Base-by-base conservation (phyloP, 1,139 yeast species). In the Candida sanyaensis region DNA sequence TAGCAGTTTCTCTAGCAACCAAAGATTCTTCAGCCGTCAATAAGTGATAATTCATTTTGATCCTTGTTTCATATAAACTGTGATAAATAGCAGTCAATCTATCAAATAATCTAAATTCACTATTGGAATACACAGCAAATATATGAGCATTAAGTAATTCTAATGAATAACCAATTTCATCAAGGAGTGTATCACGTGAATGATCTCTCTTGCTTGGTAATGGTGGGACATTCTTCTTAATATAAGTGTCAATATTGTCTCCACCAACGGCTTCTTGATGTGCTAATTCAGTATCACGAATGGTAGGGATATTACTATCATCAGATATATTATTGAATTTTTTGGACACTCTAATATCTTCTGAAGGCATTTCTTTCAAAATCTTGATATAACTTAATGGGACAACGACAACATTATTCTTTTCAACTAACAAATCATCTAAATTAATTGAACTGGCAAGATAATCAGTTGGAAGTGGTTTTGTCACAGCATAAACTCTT, bases 381-480 rank as follows among this genome's bases (percentile, higher is more conserved):
- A 75, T 57, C 50, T 68, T 62, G 46, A 81, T 76, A 62, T 78
- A 80, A 43, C 75, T 73, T 60, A 78, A 65, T 0, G 95, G 95
- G 47, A 87, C 76, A n/a, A 86, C 75, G 1, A 75, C 84, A 30
- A 84, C 71, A 27, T 70, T 67, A 42, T 75, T 65, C 45, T 75
- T 76, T 46, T 73, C 68, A 37, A 78, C 83, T 1, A 90, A 89
- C 48, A 86, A 68, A 48, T 80, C 81, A 49, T 84, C 88, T 59
- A 83, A 71, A 54, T 81, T 81, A 34, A 81, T 78, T 2, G 86
- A 76, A 24, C 83, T 80, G 40, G 82, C 77, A 47, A 86, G 78
- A 63, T 83, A 86, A 60, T 85, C 89, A 42, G 81, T 77, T 1
- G 93, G 93, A 50, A 83, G 69, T 4, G 92, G 90, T 54, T 80